phyloP scores from a whole-genome alignment of 495 filamentous ascomycete genomes.

The Paragyromitra xinjiangensis region DNA sequence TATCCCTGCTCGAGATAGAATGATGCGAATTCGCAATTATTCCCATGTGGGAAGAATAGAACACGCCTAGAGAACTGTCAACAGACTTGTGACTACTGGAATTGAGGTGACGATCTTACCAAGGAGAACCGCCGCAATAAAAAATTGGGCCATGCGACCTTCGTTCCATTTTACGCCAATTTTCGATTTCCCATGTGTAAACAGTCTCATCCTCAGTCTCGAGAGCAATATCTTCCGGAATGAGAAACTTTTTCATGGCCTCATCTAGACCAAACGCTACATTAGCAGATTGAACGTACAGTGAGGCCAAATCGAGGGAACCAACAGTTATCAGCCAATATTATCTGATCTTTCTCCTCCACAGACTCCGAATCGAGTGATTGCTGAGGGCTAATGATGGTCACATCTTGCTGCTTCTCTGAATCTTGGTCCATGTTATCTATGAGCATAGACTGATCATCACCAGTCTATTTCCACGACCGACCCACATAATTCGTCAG shows the following conservation, averaged over 20 bases:
- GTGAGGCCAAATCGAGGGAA: constrained; percentile 16
- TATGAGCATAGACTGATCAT: constrained; percentile 55
- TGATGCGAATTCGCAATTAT: constrained; percentile 88
- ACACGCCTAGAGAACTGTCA: constrained; percentile 71
- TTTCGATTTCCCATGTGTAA: constrained; percentile 84
- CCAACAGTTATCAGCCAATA: constrained; percentile 58
- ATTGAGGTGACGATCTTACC: constrained; percentile 65
- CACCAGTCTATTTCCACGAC: constrained; percentile 31
- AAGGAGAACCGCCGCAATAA: constrained; percentile 84
- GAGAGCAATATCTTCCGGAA: constrained; percentile 76
- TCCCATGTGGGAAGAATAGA: constrained; percentile 93
- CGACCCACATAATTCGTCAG: constrained; percentile 29
- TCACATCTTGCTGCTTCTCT: constrained; percentile 82
- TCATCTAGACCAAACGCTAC: constrained; percentile 65
- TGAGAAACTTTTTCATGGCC: constrained; percentile 80
- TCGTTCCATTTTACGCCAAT: constrained; percentile 76
- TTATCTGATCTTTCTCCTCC: constrained; percentile 60
- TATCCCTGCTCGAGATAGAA: constrained; percentile 97
- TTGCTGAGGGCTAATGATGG: constrained; percentile 78
- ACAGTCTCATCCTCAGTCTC: constrained; percentile 74
- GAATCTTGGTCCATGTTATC: constrained; percentile 65
- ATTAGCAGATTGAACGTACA: constrained; percentile 30
- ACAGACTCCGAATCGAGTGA: constrained; percentile 65
- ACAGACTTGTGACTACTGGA: not conserved
- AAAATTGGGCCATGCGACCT: constrained; percentile 90